Base-by-base conservation (phyloP, 129 eudicot species). In the Sambucus nigra region DNA sequence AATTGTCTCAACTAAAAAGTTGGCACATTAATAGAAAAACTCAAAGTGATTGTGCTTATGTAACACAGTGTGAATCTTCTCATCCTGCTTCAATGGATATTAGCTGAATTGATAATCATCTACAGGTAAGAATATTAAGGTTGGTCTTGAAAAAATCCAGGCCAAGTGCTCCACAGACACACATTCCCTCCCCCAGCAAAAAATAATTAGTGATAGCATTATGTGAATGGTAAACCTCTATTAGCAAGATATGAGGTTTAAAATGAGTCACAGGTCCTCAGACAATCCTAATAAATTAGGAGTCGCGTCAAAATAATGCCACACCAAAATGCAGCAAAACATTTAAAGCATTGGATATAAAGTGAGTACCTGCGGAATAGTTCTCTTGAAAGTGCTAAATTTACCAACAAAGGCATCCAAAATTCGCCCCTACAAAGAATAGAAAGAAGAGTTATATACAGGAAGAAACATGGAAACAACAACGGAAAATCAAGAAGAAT, bases 391-490 rank as follows among this genome's bases (percentile, higher is more conserved):
- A 51, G 96, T 92, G 76, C 83, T 86, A 68, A 92, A 92, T 63
- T 92, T 92, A 38, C 99, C 99, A 26, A 92, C 99, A 69, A 92
- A 92, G 54, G 96, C 94, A 75, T 92, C 99, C 95, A 92, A 66
- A 67, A 92, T 92, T 8, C 94, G 84, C 46, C 95, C 98, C 98
- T 91, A 66, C 31, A 47, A 45, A 48, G 22, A 47, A 32, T 47
- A 46, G 28, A 46, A 49, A 32, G 10, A n/a, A 9, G 24, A 20
- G 50, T 50, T 47, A 56, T 41, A 38, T 49, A 23, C 20, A 25
- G 53, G 49, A 55, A 18, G 20, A 63, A 49, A 6, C 27, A 10
- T 9, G 24, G 16, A 47, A 40, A 26, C 18, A 51, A 51, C 7
- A 55, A 4, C 8, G 18, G 25, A 32, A 44, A n/a, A n/a, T n/a